Base-by-base conservation (phyloP, 768 basidiomycete genomes). In the Sarcodon sp. region DNA sequence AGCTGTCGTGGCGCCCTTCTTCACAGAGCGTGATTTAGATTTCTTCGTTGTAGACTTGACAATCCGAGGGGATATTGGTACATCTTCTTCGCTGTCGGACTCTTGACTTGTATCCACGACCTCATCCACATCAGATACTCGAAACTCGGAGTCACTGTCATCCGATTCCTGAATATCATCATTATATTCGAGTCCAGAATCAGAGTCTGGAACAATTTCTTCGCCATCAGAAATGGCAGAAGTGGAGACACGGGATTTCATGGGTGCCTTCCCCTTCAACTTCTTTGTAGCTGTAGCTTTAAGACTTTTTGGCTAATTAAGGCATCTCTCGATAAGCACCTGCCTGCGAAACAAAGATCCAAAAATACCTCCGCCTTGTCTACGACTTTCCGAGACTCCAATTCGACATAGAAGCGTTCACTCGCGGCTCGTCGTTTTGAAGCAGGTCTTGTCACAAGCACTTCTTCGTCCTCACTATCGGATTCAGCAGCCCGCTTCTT, bases 141-240 rank as follows among this genome's bases (percentile, higher is more conserved):
- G 65, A 53, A 80, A 84, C 48, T 82, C 81, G 36, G 83, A 84
- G 27, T 70, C 79, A 58, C 72, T 76, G 47, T 67, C 72, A 32
- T 72, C 72, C 13, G 73, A 77, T 49, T 82, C 80, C 9, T 69
- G 65, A 27, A 71, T 43, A 12, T 57, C 21, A 31, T 70, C 70
- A 43, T 66, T 63, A 50, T 65, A 69, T 35, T 70, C 70, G 35
- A 67, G 55, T 15, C 64, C 69, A 38, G 64, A 62, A 15, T 72
- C 66, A 35, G 65, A 67, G 21, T 55, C 50, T 9, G 48, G 57
- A 18, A 59, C 33, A 6, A 49, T 46, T 1, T 56, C 57, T n/a
- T 56, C 62, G 3, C 69, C 67, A n/a, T 57, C 52, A 9, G 52
- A 52, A 13, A 49, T 53, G n/a, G 54, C 59, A 35, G 62, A 63